Evolutionary conservation across 176 grass and related monocot genomes (phyloP).

Genomic region (Phragmites australis): DNA sequence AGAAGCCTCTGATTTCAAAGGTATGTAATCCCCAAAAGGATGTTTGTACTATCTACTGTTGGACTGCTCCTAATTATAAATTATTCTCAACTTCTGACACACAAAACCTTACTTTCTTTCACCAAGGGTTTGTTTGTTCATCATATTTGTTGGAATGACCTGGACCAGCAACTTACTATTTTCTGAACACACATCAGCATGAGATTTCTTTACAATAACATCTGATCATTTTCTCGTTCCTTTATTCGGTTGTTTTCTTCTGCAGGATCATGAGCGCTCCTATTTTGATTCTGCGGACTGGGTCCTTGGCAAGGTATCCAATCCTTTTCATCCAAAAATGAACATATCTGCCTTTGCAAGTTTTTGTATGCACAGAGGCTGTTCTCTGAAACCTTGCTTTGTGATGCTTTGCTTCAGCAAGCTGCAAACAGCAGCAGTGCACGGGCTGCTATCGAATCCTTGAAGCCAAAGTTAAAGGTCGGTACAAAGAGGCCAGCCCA

Average conservation of each 20-base stretch:
- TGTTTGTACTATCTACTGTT: not conserved
- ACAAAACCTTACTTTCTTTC: not conserved
- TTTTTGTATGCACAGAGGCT: not conserved
- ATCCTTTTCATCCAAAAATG: not conserved
- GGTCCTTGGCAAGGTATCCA: slow-evolving; percentile 94
- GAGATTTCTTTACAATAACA: not conserved
- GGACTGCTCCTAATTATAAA: not conserved
- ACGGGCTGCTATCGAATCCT: slow-evolving; percentile 58
- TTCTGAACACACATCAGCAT: not conserved
- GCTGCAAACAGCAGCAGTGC: slow-evolving; percentile 55
- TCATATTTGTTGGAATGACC: not conserved
- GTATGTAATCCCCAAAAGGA: slow-evolving; percentile 6
- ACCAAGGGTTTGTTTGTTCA: not conserved
- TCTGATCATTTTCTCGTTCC: not conserved
- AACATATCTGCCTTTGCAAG: slow-evolving; percentile 1
- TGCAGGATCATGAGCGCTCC: slow-evolving; percentile 81
- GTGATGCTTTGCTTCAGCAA: slow-evolving; percentile 67
- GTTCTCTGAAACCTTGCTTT: not conserved
- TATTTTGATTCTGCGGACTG: slow-evolving; percentile 95
- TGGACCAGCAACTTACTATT: not conserved
- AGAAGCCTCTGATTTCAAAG: slow-evolving; percentile 90
- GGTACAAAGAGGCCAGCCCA: not conserved
- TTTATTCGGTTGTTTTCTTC: slow-evolving; percentile 2
- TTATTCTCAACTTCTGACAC: not conserved
- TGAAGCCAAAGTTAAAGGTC: slow-evolving; percentile 99